Evolutionary conservation across 2,329 filamentous ascomycete genomes (phyloP), one percentile per base, ranked within the genome.

Genomic region (Alternaria burnsii): DNA sequence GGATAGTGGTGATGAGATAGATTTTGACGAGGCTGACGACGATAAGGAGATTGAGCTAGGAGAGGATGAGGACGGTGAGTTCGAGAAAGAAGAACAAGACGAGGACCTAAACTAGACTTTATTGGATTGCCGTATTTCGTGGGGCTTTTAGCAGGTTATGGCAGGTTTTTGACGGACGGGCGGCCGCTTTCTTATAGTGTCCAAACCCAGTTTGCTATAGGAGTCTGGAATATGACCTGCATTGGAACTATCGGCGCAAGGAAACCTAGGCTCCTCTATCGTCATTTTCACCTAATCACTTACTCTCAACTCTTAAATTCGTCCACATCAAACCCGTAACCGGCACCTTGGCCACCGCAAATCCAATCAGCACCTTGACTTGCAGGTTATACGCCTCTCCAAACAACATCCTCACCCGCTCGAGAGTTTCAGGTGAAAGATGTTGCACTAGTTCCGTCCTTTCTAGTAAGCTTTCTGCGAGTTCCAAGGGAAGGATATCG

Each of bases 371-470:
- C 28, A 69, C 46, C 28, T 40, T 56, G 55, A 69, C 63, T 50
- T 68, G 66, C 4, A 65, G 30, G 51, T 68, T 65, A 40, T 61
- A 68, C 2, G 57, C 59, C 11, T 67, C 38, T 4, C 36, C 48
- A 47, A 65, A 65, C 12, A 56, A 20, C 10, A 18, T 40, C 18
- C 59, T 32, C 22, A 61, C 56, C 20, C 12, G 26, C 12, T 46
- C 36, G 1, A 36, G 44, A 24, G 24, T 28, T 12, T 55, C 50
- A 5, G 14, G 26, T 36, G 46, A 18, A 16, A 63, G 28, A 4
- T 14, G 18, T 3, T 44, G 34, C 28, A 58, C 56, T 4, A 26
- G n/a, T 14, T 61, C 56, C 7, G 56, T 60, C 42, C 36, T 53
- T 36, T 65, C 59, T 12, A 65, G 30, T 34, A 62, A 14, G 7